phyloP scores from a whole-genome alignment of 2,329 filamentous ascomycete genomes.

The Arthrobotrys iridis region DNA sequence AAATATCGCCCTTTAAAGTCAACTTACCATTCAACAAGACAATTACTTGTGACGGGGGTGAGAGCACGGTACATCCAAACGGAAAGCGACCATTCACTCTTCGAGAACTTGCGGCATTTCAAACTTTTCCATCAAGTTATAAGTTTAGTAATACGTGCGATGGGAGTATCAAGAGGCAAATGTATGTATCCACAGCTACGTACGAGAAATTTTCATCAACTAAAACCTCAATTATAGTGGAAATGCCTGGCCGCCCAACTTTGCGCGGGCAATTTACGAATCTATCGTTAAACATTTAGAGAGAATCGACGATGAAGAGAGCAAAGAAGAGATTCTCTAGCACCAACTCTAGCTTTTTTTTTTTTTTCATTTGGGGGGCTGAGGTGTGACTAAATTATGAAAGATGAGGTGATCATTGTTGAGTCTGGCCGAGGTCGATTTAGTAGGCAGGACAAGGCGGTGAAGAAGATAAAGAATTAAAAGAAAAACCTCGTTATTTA shows the following conservation, averaged over 20 bases:
- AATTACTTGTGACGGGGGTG: constrained; percentile 72
- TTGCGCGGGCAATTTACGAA: constrained; percentile 30
- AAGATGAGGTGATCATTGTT: no score
- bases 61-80: constrained; percentile 72
- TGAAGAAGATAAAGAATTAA: no score
- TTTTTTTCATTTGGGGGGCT: no score
- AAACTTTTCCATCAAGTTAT: constrained; percentile 74
- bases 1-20: constrained; percentile 37
- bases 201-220: not conserved
- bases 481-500: no score
- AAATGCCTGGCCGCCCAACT: constrained; percentile 49
- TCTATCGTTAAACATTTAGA: constrained; percentile 33
- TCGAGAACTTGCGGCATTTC: constrained; percentile 74
- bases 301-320: not conserved
- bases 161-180: constrained; percentile 22
- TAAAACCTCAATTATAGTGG: constrained; percentile 21
- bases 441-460: no score
- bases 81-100: constrained; percentile 72
- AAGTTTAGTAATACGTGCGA: constrained; percentile 63
- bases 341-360: no score
- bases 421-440: no score
- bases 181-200: constrained; percentile 1
- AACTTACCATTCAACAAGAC: constrained; percentile 61
- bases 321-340: not conserved
- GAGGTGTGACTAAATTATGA: no score